Percentiles rank a stretch among this genome's conserved stretches.
phyloP scores from a whole-genome alignment of 2,329 filamentous ascomycete species.

The Exophiala lecanii-corni region DNA sequence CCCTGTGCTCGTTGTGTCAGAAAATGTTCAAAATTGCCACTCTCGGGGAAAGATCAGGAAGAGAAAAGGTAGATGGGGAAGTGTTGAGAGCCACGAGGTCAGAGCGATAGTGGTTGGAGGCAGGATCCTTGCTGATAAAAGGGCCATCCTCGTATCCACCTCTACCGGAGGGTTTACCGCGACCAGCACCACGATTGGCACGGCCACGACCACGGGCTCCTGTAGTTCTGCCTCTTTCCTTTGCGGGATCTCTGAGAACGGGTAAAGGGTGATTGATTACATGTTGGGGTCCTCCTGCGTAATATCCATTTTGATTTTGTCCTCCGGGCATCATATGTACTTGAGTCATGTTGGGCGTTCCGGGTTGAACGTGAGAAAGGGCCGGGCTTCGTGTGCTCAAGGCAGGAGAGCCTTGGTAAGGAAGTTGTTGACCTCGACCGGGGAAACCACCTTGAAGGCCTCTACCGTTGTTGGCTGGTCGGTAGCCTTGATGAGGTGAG shows the following conservation, averaged over 20 bases:
- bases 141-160: slow-evolving; percentile 28
- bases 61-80: slow-evolving; percentile 28
- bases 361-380: slow-evolving; percentile 60
- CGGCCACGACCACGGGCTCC: slow-evolving; percentile 21
- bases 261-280: slow-evolving; percentile 47
- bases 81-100: slow-evolving; percentile 21
- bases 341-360: slow-evolving; percentile 61
- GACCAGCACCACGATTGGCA: slow-evolving; percentile 28
- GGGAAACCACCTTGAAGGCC: slow-evolving; percentile 47
- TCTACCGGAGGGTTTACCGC: slow-evolving; percentile 25
- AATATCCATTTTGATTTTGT: slow-evolving; percentile 55
- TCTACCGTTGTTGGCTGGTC: slow-evolving; percentile 47
- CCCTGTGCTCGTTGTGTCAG: slow-evolving; percentile 60
- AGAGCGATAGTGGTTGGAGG: slow-evolving; percentile 27
- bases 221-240: slow-evolving; percentile 34
- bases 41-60: slow-evolving; percentile 61
- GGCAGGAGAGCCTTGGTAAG: slow-evolving; percentile 62
- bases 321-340: slow-evolving; percentile 66
- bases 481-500: slow-evolving; percentile 52
- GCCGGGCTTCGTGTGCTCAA: slow-evolving; percentile 62
- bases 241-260: slow-evolving; percentile 30
- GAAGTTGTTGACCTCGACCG: slow-evolving; percentile 38
- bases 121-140: slow-evolving; percentile 28
- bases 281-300: slow-evolving; percentile 55
- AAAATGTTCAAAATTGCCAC: slow-evolving; percentile 66